These are phyloP conservation scores for Begonia loranthoides DNA, from an alignment of 306 rosid species.

Conservation along the genomic window DNA sequence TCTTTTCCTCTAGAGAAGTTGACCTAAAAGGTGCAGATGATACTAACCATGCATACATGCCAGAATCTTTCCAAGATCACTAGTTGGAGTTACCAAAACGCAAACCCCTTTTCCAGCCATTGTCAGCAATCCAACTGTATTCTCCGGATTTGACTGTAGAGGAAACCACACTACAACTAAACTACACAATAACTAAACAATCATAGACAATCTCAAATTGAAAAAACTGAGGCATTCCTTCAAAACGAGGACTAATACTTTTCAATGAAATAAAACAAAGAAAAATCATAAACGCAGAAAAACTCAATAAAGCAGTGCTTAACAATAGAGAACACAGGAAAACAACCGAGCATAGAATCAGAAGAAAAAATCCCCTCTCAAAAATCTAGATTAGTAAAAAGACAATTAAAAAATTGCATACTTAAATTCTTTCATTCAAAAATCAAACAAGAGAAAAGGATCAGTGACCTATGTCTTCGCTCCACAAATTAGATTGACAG, in stretches of 20 bases:
- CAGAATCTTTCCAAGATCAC: slow-evolving; percentile 82
- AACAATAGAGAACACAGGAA: neutral
- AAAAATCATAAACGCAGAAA: neutral
- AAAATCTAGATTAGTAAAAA: neutral
- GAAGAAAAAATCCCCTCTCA: neutral
- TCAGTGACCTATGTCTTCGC: slow-evolving; percentile 68
- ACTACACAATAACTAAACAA: neutral
- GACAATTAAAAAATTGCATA: neutral
- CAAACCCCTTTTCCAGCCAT: slow-evolving; percentile 95
- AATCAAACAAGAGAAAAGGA: slow-evolving; percentile 1
- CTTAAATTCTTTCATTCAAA: neutral
- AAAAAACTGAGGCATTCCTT: neutral
- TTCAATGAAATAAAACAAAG: too few species aligned
- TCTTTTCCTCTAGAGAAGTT: too few species aligned
- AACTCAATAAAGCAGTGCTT: neutral
- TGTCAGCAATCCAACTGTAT: slow-evolving; percentile 83
- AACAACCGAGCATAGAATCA: neutral
- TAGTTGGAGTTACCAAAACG: slow-evolving; percentile 83
- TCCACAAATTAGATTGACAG: slow-evolving; percentile 72
- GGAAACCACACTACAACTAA: neutral
- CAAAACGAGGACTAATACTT: too few species aligned
- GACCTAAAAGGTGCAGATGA: neutral
- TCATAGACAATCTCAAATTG: neutral
- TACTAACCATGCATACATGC: slow-evolving; percentile 89
- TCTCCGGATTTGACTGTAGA: slow-evolving; percentile 81